Evolutionary conservation across 2,329 filamentous ascomycete genomes (phyloP).

Genomic region (Aphanoascus verrucosus): DNA sequence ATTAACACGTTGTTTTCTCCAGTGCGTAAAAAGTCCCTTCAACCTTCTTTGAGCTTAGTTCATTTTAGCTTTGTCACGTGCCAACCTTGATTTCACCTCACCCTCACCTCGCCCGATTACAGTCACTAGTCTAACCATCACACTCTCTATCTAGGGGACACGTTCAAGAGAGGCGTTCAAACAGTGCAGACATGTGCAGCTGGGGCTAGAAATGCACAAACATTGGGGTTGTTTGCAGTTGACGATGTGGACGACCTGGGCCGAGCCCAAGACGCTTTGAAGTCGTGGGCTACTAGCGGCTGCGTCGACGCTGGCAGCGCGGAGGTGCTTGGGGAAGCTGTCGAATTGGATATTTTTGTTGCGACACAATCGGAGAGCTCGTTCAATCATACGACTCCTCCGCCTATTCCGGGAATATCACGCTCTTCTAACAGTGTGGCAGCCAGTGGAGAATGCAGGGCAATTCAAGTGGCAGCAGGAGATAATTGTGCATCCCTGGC

Average conservation of each 20-base stretch:
- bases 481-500: slow-evolving; percentile 7
- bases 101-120: neutral
- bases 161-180: neutral
- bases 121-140: too few species aligned
- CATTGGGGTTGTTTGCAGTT: slow-evolving; percentile 8
- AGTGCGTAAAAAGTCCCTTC: too few species aligned
- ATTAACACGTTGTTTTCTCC: too few species aligned
- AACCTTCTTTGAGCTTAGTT: too few species aligned
- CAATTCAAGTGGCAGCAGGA: neutral
- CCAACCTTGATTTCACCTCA: too few species aligned
- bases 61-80: too few species aligned
- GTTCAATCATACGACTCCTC: too few species aligned
- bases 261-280: slow-evolving; percentile 4
- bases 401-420: too few species aligned
- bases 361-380: too few species aligned
- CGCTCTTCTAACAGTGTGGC: slow-evolving; percentile 23
- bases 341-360: slow-evolving; percentile 30
- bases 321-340: slow-evolving; percentile 16
- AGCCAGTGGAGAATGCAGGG: neutral
- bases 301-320: neutral
- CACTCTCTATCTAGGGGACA: neutral
- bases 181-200: slow-evolving; percentile 2
- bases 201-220: neutral
- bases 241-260: neutral
- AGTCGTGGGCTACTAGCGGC: slow-evolving; percentile 20